Conservation (phyloP, 805 yeast genomes). For the Suhomyces prunicola region DNA sequence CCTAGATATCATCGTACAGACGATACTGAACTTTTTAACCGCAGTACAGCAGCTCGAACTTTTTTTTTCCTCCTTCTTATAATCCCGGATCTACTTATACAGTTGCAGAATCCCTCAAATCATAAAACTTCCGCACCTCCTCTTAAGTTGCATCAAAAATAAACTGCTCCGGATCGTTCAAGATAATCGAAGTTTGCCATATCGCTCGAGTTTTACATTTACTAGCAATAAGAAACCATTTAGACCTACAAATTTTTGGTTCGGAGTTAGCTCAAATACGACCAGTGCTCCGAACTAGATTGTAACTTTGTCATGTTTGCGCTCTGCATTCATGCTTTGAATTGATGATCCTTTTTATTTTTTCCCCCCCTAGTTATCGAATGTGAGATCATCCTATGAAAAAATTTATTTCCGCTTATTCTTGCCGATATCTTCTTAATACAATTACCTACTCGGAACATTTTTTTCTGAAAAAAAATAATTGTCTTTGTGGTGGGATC, state of each 20-base stretch:
- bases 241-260: not conserved
- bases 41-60: not conserved
- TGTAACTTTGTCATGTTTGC: not conserved
- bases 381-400: not conserved
- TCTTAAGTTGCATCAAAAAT: not conserved
- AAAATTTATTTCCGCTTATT: not conserved
- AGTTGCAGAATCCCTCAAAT: not conserved
- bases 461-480: not conserved
- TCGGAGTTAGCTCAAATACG: not conserved
- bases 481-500: not conserved
- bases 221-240: not conserved
- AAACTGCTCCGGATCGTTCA: not conserved
- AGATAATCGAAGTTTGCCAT: not conserved
- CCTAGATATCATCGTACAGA: constrained; percentile 2
- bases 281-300: not conserved
- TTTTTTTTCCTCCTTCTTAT: not conserved
- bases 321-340: not conserved
- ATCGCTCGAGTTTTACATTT: not conserved
- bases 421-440: not conserved
- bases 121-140: not conserved
- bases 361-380: not conserved
- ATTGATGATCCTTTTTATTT: not conserved
- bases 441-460: not conserved
- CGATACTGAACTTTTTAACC: not conserved
- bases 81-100: not conserved